phyloP scores from a whole-genome alignment of 768 basidiomycete species.

The Artomyces pyxidatus region DNA sequence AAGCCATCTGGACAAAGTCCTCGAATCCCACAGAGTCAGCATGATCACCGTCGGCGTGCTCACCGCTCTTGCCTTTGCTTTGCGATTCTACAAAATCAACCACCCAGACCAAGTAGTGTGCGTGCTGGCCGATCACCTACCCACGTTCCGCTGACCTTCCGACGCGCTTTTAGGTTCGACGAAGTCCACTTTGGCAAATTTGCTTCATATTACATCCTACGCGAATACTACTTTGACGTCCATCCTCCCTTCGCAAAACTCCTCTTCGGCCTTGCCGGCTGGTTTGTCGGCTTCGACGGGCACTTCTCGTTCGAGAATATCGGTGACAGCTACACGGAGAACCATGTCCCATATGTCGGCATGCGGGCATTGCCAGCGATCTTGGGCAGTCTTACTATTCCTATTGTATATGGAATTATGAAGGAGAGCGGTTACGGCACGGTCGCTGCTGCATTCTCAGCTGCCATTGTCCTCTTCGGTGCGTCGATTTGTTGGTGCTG shows the following conservation, averaged over 20 bases:
- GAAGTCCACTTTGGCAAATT: slow-evolving; percentile 99
- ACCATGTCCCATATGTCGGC: slow-evolving; percentile 89
- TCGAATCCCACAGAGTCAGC: slow-evolving; percentile 60
- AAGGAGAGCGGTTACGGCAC: slow-evolving; percentile 96
- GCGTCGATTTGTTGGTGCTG: slow-evolving; percentile 25
- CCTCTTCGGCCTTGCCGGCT: slow-evolving; percentile 87
- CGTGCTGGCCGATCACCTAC: slow-evolving; percentile 24
- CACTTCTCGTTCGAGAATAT: slow-evolving; percentile 92
- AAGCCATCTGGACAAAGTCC: slow-evolving; percentile 49
- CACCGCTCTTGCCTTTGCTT: slow-evolving; percentile 69
- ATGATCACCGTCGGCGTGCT: slow-evolving; percentile 51
- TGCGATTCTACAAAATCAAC: slow-evolving; percentile 92
- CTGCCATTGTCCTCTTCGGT: slow-evolving; percentile 83
- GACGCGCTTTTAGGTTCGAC: slow-evolving; percentile 72
- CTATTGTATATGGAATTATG: slow-evolving; percentile 94
- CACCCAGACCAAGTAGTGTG: slow-evolving; percentile 94
- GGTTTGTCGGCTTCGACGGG: slow-evolving; percentile 95
- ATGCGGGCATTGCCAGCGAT: slow-evolving; percentile 90
- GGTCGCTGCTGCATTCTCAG: slow-evolving; percentile 84
- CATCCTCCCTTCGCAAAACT: slow-evolving; percentile 97
- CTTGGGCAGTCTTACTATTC: slow-evolving; percentile 82
- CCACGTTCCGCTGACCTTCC: slow-evolving; percentile 4
- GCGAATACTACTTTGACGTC: slow-evolving; percentile 98
- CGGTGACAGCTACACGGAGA: slow-evolving; percentile 82
- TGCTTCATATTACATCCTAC: slow-evolving; percentile 84